These are phyloP conservation scores for Tillandsia fasciculata DNA, from an alignment of 176 grass and related monocot genomes.

Conservation along the genomic window DNA sequence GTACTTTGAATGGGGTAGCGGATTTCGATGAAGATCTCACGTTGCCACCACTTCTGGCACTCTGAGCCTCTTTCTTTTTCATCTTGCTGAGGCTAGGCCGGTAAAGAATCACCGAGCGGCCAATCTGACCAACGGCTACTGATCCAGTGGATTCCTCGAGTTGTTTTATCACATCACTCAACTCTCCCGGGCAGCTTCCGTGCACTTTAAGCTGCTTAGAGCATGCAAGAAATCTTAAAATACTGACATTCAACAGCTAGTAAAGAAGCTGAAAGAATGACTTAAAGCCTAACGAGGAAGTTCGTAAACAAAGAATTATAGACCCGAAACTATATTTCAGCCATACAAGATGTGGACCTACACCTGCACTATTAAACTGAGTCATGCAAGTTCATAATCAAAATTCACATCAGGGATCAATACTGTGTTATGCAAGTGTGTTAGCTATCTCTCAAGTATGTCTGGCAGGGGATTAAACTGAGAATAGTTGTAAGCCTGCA, in stretches of 20 bases:
- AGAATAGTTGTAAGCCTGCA: no score
- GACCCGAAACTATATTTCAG: no score
- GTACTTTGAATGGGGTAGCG: neutral
- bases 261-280: neutral
- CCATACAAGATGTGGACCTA: no score
- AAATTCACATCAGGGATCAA: no score
- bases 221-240: slow-evolving; percentile 14
- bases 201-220: slow-evolving; percentile 78
- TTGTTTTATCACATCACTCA: slow-evolving; percentile 56
- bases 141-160: slow-evolving; percentile 92
- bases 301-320: no score
- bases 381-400: no score
- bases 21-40: slow-evolving; percentile 16
- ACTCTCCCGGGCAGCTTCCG: slow-evolving; percentile 64
- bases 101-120: slow-evolving; percentile 80
- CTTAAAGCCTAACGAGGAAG: neutral
- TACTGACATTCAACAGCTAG: slow-evolving; percentile 2
- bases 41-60: slow-evolving; percentile 19
- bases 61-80: slow-evolving; percentile 46
- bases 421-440: no score
- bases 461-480: no score
- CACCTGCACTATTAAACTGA: no score
- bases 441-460: no score
- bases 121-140: slow-evolving; percentile 54
- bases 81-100: slow-evolving; percentile 85